Base-by-base conservation (phyloP, 2,329 filamentous ascomycete genomes). In the Pseudocercospora fijiensis region DNA sequence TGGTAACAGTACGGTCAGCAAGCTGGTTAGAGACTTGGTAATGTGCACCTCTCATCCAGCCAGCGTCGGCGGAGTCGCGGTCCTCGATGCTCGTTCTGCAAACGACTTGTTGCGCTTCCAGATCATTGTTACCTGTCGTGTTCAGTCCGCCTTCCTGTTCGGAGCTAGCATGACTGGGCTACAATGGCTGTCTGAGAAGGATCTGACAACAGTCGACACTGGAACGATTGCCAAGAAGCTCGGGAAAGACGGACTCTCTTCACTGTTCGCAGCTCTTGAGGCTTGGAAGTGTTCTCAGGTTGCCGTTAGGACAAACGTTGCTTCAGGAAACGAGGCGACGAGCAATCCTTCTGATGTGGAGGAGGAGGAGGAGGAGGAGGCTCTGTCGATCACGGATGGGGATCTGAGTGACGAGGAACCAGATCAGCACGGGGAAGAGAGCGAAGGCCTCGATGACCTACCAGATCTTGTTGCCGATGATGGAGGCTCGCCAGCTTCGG, bases 131-230 rank as follows among this genome's bases (percentile, higher is more conserved):
- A 18, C 45, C 22, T 49, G 45, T 49, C 45, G 45, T 49, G 45
- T 49, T 16, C 45, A 49, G 45, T 49, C 45, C 22, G 45, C 45
- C 22, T 49, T 49, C 45, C 45, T 49, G 18, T 49, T 49, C 18
- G 45, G 45, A 49, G 45, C 45, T 20, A 49, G 45, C 10, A 30
- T 60, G 16, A 26, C 22, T 33, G 57, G n/a, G 11, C 30, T 58
- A 24, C 58, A 55, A 22, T 64, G 62, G 62, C 58, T 61, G 8
- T 45, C 58, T n/a, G 62, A 64, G 53, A 16, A 58, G 13, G 53
- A 28, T 9, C 41, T 61, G 10, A 47, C 55, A 24, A 28, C 52
- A n/a, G 22, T 53, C 16, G 52, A 61, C 28, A 33, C 52, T n/a
- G 27, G 8, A 9, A 55, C 30, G 11, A 24, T 61, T 9, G 33